These are phyloP conservation scores for Phyllosticta paracitricarpa DNA, from an alignment of 2,329 filamentous ascomycete species.

Conservation along the genomic window DNA sequence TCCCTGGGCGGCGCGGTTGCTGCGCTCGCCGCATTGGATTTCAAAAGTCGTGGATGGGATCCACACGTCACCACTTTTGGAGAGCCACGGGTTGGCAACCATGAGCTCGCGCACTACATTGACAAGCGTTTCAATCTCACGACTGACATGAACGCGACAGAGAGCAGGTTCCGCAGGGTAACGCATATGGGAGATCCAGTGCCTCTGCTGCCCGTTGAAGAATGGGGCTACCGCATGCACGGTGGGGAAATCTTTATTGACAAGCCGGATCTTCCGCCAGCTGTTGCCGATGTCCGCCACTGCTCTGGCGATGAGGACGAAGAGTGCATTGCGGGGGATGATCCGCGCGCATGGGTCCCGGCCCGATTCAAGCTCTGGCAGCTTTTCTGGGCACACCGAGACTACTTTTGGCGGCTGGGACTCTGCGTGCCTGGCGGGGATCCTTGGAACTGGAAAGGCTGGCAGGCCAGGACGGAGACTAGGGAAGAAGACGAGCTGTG, in stretches of 20 bases:
- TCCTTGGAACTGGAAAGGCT: slow-evolving; percentile 54
- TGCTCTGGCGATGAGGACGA: slow-evolving; percentile 65
- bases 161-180: slow-evolving; percentile 58
- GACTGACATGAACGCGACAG: slow-evolving; percentile 5
- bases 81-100: slow-evolving; percentile 60
- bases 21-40: slow-evolving; percentile 73
- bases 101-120: slow-evolving; percentile 43
- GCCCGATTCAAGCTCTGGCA: slow-evolving; percentile 73
- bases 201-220: slow-evolving; percentile 70
- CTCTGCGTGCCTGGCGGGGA: slow-evolving; percentile 78
- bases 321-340: slow-evolving; percentile 54
- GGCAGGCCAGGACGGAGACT: slow-evolving; percentile 22
- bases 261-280: slow-evolving; percentile 59
- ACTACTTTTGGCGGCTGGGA: slow-evolving; percentile 93
- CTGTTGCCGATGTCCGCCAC: slow-evolving; percentile 54
- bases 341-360: slow-evolving; percentile 24
- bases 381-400: slow-evolving; percentile 82
- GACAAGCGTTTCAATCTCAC: slow-evolving; percentile 38
- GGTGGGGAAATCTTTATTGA: slow-evolving; percentile 80
- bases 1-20: slow-evolving; percentile 89
- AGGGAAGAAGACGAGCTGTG: slow-evolving; percentile 3
- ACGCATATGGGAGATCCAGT: slow-evolving; percentile 85
- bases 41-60: slow-evolving; percentile 65
- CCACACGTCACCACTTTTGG: slow-evolving; percentile 84
- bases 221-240: slow-evolving; percentile 84